A percentile compares a stretch with the other conserved stretches of the same genome.
Conservation (phyloP, 164 flowering plant genomes). For the Akebia trifoliata region DNA sequence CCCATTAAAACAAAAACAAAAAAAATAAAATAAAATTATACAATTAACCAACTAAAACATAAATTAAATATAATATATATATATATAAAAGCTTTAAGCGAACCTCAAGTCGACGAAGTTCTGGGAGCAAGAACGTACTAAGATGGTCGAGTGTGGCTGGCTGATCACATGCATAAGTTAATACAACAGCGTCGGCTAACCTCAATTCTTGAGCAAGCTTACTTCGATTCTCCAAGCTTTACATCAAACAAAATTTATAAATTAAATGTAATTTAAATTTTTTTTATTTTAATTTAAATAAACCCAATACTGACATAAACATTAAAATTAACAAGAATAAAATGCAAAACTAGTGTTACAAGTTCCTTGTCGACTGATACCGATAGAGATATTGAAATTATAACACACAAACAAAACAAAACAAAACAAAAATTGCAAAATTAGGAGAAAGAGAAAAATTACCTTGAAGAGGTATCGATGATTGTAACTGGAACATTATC, state of each 20-base stretch:
- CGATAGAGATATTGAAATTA: no score
- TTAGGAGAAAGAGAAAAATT: neutral
- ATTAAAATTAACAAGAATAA: no score
- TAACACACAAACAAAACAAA: no score
- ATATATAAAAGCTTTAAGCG: no score
- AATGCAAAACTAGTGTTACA: no score
- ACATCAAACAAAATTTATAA: no score
- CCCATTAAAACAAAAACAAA: slow-evolving; percentile 1
- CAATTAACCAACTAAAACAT: neutral
- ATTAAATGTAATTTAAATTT: no score
- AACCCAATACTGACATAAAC: no score
- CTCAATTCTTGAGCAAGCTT: slow-evolving; percentile 57
- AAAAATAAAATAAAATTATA: no score
- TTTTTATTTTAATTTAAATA: no score
- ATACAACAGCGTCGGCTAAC: slow-evolving; percentile 77
- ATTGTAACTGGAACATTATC: slow-evolving; percentile 64
- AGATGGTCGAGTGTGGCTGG: slow-evolving; percentile 59
- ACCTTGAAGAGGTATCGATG: slow-evolving; percentile 69
- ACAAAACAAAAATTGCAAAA: neutral
- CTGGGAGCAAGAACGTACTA: slow-evolving; percentile 79
- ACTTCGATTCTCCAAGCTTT: no score
- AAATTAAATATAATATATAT: neutral
- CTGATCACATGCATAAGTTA: slow-evolving; percentile 82
- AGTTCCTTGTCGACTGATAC: no score
- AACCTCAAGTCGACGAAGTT: slow-evolving; percentile 76